Evolutionary conservation across 805 yeast species (phyloP), one percentile per base, ranked within the genome.

Genomic region (Suhomyces canberraensis): DNA sequence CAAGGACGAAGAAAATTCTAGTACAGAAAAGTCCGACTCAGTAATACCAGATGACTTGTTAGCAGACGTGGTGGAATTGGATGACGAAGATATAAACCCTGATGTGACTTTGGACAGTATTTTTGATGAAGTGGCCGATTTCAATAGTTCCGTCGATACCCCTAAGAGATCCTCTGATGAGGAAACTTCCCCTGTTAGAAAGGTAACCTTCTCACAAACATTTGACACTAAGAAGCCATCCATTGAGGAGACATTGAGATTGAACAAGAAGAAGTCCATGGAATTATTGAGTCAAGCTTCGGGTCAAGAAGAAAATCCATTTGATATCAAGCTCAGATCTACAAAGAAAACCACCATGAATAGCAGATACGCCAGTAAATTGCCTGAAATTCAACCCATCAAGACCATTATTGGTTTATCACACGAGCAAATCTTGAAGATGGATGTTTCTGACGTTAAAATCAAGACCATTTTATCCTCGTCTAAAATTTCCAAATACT

Each of bases 321-420:
- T 56, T 31, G 52, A 44, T 17, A 39, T 60, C 31, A 53, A 49
- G 27, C 51, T 60, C 17, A 51, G 60, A 36, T 44, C 56, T 8
- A 46, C 58, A 4, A 52, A 47, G 32, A 51, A 38, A n/a, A 36
- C 44, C 4, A 48, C 45, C 25, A 37, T 50, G 30, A 56, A 52
- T 29, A 43, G 47, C 37, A 55, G 51, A 20, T 51, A 48, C 32
- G 42, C 58, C 11, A 60, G 56, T 34, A 48, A 49, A 25, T 45
- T 64, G 20, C 64, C 69, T 4, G 58, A 51, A 34, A 51, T 64
- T 18, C 52, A 39, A 17, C 64, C 69, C 3, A 54, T 51, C 28
- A 60, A 60, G 31, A 64, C 69, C 4, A 64, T 66, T 24, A 58
- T 62, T 35, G 72, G 72, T 2, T 49, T 65, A 24, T 51, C 60